A percentile compares a stretch with the other conserved stretches of the same genome.
Conservation (phyloP, 169 alveolate species). For the Cryptosporidium ubiquitum region DNA sequence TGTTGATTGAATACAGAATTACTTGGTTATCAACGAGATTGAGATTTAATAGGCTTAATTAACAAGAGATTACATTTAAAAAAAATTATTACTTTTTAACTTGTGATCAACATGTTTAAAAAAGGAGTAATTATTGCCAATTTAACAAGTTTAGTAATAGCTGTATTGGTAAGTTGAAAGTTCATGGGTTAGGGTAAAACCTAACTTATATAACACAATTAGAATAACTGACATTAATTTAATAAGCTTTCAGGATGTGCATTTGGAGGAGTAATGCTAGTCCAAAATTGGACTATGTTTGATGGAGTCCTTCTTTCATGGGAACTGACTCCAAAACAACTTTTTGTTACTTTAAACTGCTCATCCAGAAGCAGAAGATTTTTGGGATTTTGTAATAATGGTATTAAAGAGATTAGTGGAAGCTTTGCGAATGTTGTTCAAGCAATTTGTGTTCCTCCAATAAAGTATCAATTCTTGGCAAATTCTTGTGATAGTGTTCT, state of each 20-base stretch:
- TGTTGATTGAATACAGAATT: neutral
- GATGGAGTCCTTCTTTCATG: slow-evolving; percentile 47
- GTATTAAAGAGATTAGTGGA: slow-evolving; percentile 33
- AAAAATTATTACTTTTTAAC: too few relatives aligned
- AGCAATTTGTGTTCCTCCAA: slow-evolving; percentile 39
- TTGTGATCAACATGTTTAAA: slow-evolving; percentile 20
- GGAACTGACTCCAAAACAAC: slow-evolving; percentile 47
- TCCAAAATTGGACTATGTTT: slow-evolving; percentile 55
- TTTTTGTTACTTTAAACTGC: slow-evolving; percentile 41
- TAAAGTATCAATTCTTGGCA: slow-evolving; percentile 24
- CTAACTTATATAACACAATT: neutral
- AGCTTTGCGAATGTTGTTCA: slow-evolving; percentile 3
- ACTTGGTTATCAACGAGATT: neutral
- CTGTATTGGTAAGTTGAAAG: slow-evolving; percentile 46
- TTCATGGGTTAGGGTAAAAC: neutral
- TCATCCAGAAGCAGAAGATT: slow-evolving; percentile 53
- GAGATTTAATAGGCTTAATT: neutral
- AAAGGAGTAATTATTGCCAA: slow-evolving; percentile 62
- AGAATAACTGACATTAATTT: neutral
- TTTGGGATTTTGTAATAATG: slow-evolving; percentile 17
- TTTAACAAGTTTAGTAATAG: slow-evolving; percentile 41
- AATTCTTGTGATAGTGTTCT: slow-evolving; percentile 24
- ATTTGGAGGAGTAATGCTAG: slow-evolving; percentile 51
- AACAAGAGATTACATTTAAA: neutral
- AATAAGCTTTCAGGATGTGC: slow-evolving; percentile 63